Evolutionary conservation across 2,329 filamentous ascomycete genomes (phyloP).

Genomic region (Penicillium griseofulvum): DNA sequence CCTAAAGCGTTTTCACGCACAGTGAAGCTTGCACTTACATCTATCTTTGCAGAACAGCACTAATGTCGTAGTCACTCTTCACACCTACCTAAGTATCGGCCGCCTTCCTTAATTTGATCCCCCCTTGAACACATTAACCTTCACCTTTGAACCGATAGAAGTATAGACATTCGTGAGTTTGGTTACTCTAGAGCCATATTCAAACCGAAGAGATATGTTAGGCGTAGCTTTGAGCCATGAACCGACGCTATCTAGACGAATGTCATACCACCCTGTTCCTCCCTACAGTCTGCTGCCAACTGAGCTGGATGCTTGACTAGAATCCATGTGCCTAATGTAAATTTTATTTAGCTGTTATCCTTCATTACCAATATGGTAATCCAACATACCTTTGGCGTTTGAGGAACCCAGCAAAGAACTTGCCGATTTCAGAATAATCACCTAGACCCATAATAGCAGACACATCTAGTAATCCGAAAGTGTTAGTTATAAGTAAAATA

Average conservation of each 20-base stretch:
- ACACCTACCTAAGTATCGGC: no score
- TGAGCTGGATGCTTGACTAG: not conserved
- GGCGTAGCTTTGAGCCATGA: not conserved
- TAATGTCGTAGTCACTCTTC: constrained; percentile 3
- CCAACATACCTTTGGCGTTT: constrained; percentile 19
- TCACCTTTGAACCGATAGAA: constrained; percentile 12
- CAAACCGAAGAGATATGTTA: not conserved
- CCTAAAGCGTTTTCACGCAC: constrained; percentile 17
- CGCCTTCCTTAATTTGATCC: constrained; percentile 20
- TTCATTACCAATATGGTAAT: not conserved
- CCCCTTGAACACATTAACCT: constrained; percentile 26
- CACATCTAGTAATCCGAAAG: constrained; percentile 31
- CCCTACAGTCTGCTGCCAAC: not conserved
- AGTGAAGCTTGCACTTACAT: constrained; percentile 13
- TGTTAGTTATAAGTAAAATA: not conserved
- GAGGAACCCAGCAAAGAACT: constrained; percentile 39
- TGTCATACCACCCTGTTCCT: not conserved
- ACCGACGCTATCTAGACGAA: not conserved
- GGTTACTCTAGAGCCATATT: not conserved
- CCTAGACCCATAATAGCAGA: constrained; percentile 38
- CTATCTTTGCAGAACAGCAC: constrained; percentile 10
- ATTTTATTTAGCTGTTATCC: not conserved
- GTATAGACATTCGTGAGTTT: not conserved
- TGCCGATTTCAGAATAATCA: constrained; percentile 32
- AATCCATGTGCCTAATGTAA: not conserved